A percentile compares a stretch with the other conserved stretches of the same genome.
These are phyloP conservation scores for Parachaetomium inaequale DNA, from an alignment of 495 filamentous ascomycete species.

Conservation along the genomic window DNA sequence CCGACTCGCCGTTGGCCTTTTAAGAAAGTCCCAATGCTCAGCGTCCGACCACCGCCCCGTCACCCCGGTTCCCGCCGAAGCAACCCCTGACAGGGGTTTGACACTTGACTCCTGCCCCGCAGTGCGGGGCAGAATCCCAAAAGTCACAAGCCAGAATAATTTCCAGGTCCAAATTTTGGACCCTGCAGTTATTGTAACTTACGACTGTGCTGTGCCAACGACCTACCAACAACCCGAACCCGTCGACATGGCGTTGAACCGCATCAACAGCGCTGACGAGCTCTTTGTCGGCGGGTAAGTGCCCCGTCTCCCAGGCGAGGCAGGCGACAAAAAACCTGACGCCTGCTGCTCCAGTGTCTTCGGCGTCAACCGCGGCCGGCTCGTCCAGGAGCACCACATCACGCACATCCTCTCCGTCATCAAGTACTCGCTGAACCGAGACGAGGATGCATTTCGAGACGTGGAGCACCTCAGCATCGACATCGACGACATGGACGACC, in stretches of 20 bases:
- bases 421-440: constrained; percentile 37
- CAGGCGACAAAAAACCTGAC: constrained; percentile 24
- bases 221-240: neutral
- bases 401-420: constrained; percentile 87
- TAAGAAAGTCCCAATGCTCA: no score
- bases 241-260: constrained; percentile 34
- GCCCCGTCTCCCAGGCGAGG: neutral
- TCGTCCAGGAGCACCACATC: constrained; percentile 67
- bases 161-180: neutral
- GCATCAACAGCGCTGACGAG: constrained; percentile 65
- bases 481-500: constrained; percentile 82
- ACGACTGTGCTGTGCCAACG: no score
- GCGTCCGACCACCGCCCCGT: no score
- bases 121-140: neutral
- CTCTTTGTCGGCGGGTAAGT: constrained; percentile 83
- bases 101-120: neutral
- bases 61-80: no score
- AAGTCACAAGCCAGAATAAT: neutral
- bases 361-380: constrained; percentile 62
- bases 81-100: neutral
- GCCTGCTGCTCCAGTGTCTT: constrained; percentile 60
- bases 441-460: constrained; percentile 38
- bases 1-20: neutral
- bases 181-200: no score
- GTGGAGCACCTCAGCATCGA: constrained; percentile 74